A percentile compares a stretch with the other conserved stretches of the same genome.
These are phyloP conservation scores for Kuraishia capsulata DNA, from an alignment of 805 yeast species.

Conservation along the genomic window DNA sequence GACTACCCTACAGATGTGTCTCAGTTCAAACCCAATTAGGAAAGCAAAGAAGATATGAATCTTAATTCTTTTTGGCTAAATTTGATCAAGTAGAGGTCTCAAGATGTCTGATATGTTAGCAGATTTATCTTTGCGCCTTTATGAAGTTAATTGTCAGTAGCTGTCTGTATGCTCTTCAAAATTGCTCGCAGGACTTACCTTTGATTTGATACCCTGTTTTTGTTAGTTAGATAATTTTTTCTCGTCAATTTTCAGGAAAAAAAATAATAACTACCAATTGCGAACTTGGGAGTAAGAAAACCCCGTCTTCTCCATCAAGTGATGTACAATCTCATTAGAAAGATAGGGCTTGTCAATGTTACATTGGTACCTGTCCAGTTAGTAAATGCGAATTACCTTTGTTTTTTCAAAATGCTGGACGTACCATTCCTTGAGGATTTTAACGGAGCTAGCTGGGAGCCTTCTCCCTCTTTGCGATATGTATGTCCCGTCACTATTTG, in stretches of 20 bases:
- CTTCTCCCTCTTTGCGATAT: slow-evolving; percentile 5
- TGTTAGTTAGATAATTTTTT: slow-evolving; percentile 4
- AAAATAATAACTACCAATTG: slow-evolving; percentile 12
- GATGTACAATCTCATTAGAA: slow-evolving; percentile 6
- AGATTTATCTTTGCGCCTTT: too few relatives aligned
- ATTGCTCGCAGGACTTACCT: too few relatives aligned
- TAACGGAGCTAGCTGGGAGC: slow-evolving; percentile 2
- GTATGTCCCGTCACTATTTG: too few relatives aligned
- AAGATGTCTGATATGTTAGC: too few relatives aligned
- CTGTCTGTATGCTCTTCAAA: too few relatives aligned
- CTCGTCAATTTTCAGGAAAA: not conserved
- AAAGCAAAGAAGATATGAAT: too few relatives aligned
- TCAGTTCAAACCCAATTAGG: too few relatives aligned
- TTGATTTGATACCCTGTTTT: slow-evolving; percentile 3
- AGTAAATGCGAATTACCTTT: too few relatives aligned
- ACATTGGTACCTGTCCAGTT: slow-evolving; percentile 9
- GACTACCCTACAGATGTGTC: too few relatives aligned
- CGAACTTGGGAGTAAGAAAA: slow-evolving; percentile 9
- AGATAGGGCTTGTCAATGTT: slow-evolving; percentile 13
- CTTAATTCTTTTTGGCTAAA: too few relatives aligned
- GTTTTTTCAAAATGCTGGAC: slow-evolving; percentile 1
- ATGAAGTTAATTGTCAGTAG: too few relatives aligned
- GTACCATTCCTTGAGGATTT: slow-evolving; percentile 6
- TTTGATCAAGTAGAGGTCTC: too few relatives aligned
- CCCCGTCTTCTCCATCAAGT: slow-evolving; percentile 8